A percentile compares a stretch with the other conserved stretches of the same genome.
Conservation (phyloP, 2,329 filamentous ascomycete genomes). For the Paracoccidioides brasiliensis region DNA sequence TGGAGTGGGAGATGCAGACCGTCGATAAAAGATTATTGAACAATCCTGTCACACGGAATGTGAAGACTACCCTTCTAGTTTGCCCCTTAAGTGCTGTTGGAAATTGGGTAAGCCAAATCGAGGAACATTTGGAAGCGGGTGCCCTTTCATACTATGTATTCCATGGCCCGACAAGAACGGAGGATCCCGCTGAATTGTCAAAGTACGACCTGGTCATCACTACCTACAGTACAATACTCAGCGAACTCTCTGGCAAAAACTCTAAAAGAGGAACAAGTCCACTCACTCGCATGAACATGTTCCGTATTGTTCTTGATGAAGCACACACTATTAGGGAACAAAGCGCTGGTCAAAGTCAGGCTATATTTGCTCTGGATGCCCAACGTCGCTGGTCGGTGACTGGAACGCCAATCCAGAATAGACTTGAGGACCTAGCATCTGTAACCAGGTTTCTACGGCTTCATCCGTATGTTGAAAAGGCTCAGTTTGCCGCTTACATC, state of each 20-base stretch:
- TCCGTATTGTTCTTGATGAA: conserved; percentile 86
- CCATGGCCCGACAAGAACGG: conserved; percentile 65
- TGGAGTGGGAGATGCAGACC: conserved; percentile 44
- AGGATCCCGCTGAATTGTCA: conserved; percentile 53
- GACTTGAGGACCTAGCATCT: conserved; percentile 76
- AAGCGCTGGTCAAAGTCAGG: conserved; percentile 67
- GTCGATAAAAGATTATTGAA: conserved; percentile 33
- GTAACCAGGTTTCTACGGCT: conserved; percentile 75
- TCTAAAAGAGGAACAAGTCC: conserved; percentile 49
- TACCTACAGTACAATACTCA: conserved; percentile 78
- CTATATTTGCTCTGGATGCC: conserved; percentile 65
- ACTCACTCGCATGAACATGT: conserved; percentile 73
- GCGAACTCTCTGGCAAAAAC: conserved; percentile 56
- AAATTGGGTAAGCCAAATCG: conserved; percentile 92
- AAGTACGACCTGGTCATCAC: conserved; percentile 78
- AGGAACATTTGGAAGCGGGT: conserved; percentile 57
- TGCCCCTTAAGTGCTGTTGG: conserved; percentile 81
- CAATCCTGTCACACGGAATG: conserved; percentile 39
- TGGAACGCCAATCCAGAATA: conserved; percentile 89
- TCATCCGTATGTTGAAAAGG: conserved; percentile 68
- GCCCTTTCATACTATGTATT: conserved; percentile 67
- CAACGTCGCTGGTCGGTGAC: conserved; percentile 92
- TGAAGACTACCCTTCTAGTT: conserved; percentile 69
- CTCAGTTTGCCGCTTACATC: conserved; percentile 66
- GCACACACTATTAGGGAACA: conserved; percentile 89